These are phyloP conservation scores for Torulaspora indica DNA, from an alignment of 805 yeast species.

Conservation along the genomic window DNA sequence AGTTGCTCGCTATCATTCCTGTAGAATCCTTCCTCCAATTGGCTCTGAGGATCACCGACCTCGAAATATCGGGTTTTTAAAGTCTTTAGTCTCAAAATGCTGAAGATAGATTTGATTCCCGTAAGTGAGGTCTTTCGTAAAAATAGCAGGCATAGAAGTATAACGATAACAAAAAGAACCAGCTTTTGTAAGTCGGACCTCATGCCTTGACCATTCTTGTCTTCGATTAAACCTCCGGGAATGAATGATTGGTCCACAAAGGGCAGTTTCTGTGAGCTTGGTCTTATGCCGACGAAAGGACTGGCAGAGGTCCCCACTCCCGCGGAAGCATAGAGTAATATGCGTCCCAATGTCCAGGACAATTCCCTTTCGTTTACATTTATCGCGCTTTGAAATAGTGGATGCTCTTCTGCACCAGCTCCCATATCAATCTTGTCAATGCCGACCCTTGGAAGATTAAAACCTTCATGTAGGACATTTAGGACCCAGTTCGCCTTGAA, in stretches of 20 bases:
- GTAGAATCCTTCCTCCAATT: conserved; percentile 18
- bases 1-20: conserved; percentile 7
- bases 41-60: conserved; percentile 11
- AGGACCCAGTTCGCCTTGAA: conserved; percentile 95
- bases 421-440: conserved; percentile 40
- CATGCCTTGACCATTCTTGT: not conserved
- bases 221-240: conserved; percentile 18
- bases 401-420: conserved; percentile 33
- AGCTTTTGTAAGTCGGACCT: conserved; percentile 4
- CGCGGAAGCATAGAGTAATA: conserved; percentile 75
- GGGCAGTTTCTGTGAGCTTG: conserved; percentile 22
- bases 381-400: conserved; percentile 79
- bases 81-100: conserved; percentile 7
- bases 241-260: conserved; percentile 26
- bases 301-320: conserved; percentile 39
- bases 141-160: conserved; percentile 2
- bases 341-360: conserved; percentile 94
- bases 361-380: conserved; percentile 78
- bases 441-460: conserved; percentile 72
- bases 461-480: conserved; percentile 86
- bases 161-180: conserved; percentile 6
- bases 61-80: conserved; percentile 11
- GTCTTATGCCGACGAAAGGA: conserved; percentile 27
- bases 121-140: conserved; percentile 2
- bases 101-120: conserved; percentile 1